These are phyloP conservation scores for Cytospora chrysosperma DNA, from an alignment of 2,329 filamentous ascomycete genomes.

Conservation along the genomic window DNA sequence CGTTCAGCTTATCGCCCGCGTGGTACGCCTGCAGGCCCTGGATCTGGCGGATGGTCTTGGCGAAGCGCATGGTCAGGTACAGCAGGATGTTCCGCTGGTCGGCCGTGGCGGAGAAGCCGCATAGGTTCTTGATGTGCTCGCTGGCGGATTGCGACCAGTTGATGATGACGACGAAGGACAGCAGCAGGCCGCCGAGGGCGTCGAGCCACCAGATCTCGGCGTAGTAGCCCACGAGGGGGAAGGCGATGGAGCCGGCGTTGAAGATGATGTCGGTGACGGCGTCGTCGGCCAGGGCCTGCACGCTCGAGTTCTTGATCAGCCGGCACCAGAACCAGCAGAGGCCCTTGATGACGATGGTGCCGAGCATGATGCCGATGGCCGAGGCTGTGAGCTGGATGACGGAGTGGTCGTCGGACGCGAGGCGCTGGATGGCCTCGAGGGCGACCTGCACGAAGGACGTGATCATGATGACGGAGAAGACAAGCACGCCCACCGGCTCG, in stretches of 20 bases:
- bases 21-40: slow-evolving; percentile 85
- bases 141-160: slow-evolving; percentile 75
- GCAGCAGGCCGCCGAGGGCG: slow-evolving; percentile 71
- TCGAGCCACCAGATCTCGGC: slow-evolving; percentile 82
- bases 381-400: slow-evolving; percentile 72
- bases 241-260: slow-evolving; percentile 85
- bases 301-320: slow-evolving; percentile 79
- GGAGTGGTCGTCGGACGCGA: slow-evolving; percentile 59
- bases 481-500: slow-evolving; percentile 76
- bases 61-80: slow-evolving; percentile 92
- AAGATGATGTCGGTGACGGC: slow-evolving; percentile 67
- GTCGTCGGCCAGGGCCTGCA: slow-evolving; percentile 66
- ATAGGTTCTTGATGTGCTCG: slow-evolving; percentile 77
- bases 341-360: slow-evolving; percentile 79
- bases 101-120: slow-evolving; percentile 73
- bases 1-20: slow-evolving; percentile 79
- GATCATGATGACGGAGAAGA: slow-evolving; percentile 85
- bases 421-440: slow-evolving; percentile 65
- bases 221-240: slow-evolving; percentile 78
- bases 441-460: slow-evolving; percentile 79
- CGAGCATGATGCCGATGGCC: slow-evolving; percentile 76
- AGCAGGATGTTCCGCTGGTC: slow-evolving; percentile 83
- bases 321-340: slow-evolving; percentile 86
- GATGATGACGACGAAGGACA: slow-evolving; percentile 76
- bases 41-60: slow-evolving; percentile 81